Percentiles rank a stretch among this genome's conserved stretches.
Evolutionary conservation across 2,329 filamentous ascomycete species (phyloP).

Genomic region (Cercospora sojina): DNA sequence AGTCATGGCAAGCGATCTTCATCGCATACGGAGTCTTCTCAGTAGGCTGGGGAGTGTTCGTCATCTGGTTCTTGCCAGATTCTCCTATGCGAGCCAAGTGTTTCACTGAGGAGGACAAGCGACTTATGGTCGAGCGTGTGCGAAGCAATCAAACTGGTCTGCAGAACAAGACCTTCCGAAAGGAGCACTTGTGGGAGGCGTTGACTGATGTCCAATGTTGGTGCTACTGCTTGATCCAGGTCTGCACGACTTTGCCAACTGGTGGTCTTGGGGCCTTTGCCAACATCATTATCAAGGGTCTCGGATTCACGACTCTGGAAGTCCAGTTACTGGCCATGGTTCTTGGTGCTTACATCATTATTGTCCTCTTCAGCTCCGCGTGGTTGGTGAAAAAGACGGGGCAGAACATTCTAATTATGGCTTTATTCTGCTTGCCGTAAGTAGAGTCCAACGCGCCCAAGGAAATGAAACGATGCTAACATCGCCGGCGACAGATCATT

Average conservation of each 20-base stretch:
- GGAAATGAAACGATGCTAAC: not conserved
- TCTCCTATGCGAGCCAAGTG: slow-evolving; percentile 71
- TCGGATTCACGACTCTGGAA: slow-evolving; percentile 64
- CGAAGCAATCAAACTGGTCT: slow-evolving; percentile 49
- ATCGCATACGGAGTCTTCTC: slow-evolving; percentile 64
- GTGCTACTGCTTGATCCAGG: slow-evolving; percentile 51
- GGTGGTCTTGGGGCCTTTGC: slow-evolving; percentile 71
- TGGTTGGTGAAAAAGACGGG: slow-evolving; percentile 66
- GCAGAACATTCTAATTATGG: slow-evolving; percentile 69
- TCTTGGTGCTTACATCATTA: slow-evolving; percentile 70
- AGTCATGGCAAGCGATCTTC: slow-evolving; percentile 67
- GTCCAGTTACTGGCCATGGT: slow-evolving; percentile 76
- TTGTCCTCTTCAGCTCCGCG: slow-evolving; percentile 64
- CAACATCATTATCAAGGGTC: slow-evolving; percentile 70
- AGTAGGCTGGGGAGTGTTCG: slow-evolving; percentile 64
- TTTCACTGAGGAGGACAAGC: slow-evolving; percentile 62
- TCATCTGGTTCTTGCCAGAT: slow-evolving; percentile 65
- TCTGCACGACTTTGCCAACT: slow-evolving; percentile 72
- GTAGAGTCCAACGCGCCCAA: slow-evolving; percentile 30
- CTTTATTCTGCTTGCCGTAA: slow-evolving; percentile 64
- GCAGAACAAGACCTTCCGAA: slow-evolving; percentile 51
- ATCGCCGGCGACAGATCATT: slow-evolving; percentile 55
- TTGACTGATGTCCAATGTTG: slow-evolving; percentile 63
- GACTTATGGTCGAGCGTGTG: slow-evolving; percentile 52
- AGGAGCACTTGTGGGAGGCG: slow-evolving; percentile 57